These are phyloP conservation scores for Pseudotulostoma volvatum DNA, from an alignment of 495 filamentous ascomycete species.

Conservation along the genomic window DNA sequence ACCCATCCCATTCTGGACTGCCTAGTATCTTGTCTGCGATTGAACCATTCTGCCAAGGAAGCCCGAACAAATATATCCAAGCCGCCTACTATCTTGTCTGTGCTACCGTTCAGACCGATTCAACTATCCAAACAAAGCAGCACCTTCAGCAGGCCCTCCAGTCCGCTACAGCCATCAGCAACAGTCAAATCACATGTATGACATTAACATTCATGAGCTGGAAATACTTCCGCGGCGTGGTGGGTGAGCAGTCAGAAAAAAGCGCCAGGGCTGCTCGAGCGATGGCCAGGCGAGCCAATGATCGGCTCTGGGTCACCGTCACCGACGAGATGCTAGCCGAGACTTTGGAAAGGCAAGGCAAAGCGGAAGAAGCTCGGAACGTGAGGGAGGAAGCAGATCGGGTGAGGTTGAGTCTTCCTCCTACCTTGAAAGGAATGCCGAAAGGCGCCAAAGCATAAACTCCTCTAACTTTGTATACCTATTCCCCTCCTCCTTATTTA, in stretches of 20 bases:
- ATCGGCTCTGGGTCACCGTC: slow-evolving; percentile 72
- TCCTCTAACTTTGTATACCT: background rate
- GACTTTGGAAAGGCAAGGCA: slow-evolving; percentile 56
- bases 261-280: slow-evolving; percentile 56
- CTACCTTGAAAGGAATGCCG: slow-evolving; percentile 24
- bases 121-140: slow-evolving; percentile 59
- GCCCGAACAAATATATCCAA: slow-evolving; percentile 55
- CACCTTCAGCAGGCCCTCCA: slow-evolving; percentile 52
- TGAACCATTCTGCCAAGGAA: slow-evolving; percentile 47
- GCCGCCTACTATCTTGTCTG: slow-evolving; percentile 66
- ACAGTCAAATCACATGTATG: slow-evolving; percentile 63
- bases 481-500: background rate
- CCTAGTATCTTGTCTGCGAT: slow-evolving; percentile 43
- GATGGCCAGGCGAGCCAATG: slow-evolving; percentile 59
- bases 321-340: slow-evolving; percentile 65
- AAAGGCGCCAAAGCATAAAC: no score
- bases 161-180: slow-evolving; percentile 36
- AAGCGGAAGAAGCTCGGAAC: slow-evolving; percentile 39
- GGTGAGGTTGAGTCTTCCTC: slow-evolving; percentile 27
- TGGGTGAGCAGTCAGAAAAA: slow-evolving; percentile 85
- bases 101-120: slow-evolving; percentile 43
- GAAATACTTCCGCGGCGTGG: slow-evolving; percentile 68
- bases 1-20: slow-evolving; percentile 31
- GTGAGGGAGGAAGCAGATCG: slow-evolving; percentile 29
- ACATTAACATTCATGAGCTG: slow-evolving; percentile 71